Base-by-base conservation (phyloP, 2,329 filamentous ascomycete species). In the Gnomoniopsis sp. region DNA sequence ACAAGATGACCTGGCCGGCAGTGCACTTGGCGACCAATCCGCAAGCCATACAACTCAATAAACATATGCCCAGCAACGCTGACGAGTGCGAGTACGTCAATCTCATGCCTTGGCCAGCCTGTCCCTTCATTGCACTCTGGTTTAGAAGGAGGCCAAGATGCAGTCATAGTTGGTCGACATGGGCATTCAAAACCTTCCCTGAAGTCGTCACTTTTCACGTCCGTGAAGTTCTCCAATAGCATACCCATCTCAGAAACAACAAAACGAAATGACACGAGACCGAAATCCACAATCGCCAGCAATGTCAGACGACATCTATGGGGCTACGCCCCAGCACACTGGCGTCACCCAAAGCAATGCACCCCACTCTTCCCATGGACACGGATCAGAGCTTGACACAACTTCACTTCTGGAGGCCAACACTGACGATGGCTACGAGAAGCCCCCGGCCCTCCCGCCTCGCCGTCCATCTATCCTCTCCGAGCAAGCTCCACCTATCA, bases 41-140 rank as follows among this genome's bases (percentile, higher is more conserved):
- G 11, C 46, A 8, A 49, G n/a, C 15, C 23, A 34, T 26, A 19
- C 26, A 47, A 6, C 22, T 49, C 47, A 21, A 34, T 23, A 33
- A 30, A 4, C 55, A 58, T 41, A 30, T 34, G 55, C 55, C 55
- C 49, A 58, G 55, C 48, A 41, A 41, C 12, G 36, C 36, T 41
- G 36, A 41, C 36, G 36, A 41, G 36, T 41, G 17, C 43, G 38
- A 23, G 21, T 36, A 30, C 21, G 17, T 14, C 15, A 22, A 12
- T 17, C 33, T 50, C 43, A 21, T 21, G 49, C 2, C 21, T n/a
- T 22, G 21, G n/a, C 14, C 14, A 3, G 21, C 12, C 12, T 22
- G 10, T 30, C 21, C 33, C 21, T 15, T 7, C 21, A 10, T 4
- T 4, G 26, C 26, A 4, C 26, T 30, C 26, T 30, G 26, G 26